Conservation (phyloP, 2,329 filamentous ascomycete genomes). For the Cordyceps javanica region DNA sequence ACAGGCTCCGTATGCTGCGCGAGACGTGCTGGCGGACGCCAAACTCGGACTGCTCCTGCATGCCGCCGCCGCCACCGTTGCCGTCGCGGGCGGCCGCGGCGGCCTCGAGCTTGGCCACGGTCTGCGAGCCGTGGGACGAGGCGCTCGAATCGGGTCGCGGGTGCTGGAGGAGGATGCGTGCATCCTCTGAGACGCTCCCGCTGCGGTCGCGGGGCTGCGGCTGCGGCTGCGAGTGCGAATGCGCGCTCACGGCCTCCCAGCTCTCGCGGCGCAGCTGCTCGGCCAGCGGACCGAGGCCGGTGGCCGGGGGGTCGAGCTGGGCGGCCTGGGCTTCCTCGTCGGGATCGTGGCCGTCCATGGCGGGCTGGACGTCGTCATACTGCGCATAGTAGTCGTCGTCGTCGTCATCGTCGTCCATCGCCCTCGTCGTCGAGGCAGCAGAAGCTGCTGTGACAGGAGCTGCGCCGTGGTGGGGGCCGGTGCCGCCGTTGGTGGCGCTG, state of each 20-base stretch:
- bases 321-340: slow-evolving; percentile 51
- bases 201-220: neutral
- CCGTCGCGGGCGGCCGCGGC: slow-evolving; percentile 31
- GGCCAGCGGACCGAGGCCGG: slow-evolving; percentile 19
- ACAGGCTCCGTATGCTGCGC: slow-evolving; percentile 71
- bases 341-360: slow-evolving; percentile 76
- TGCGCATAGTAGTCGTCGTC: slow-evolving; percentile 72
- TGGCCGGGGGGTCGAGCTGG: slow-evolving; percentile 30
- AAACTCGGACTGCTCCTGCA: slow-evolving; percentile 59
- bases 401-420: slow-evolving; percentile 27
- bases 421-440: too few relatives aligned
- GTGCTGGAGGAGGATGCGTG: slow-evolving; percentile 34
- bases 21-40: slow-evolving; percentile 75
- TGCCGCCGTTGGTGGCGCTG: slow-evolving; percentile 21
- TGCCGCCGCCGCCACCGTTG: slow-evolving; percentile 26
- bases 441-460: too few relatives aligned
- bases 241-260: slow-evolving; percentile 18
- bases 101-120: slow-evolving; percentile 57
- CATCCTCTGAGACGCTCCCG: neutral
- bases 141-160: slow-evolving; percentile 55
- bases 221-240: too few relatives aligned
- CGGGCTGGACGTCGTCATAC: slow-evolving; percentile 73
- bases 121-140: slow-evolving; percentile 44
- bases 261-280: slow-evolving; percentile 17
- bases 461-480: slow-evolving; percentile 11